Base-by-base conservation (phyloP, 306 rosid species). In the Prinsepia uniflora region DNA sequence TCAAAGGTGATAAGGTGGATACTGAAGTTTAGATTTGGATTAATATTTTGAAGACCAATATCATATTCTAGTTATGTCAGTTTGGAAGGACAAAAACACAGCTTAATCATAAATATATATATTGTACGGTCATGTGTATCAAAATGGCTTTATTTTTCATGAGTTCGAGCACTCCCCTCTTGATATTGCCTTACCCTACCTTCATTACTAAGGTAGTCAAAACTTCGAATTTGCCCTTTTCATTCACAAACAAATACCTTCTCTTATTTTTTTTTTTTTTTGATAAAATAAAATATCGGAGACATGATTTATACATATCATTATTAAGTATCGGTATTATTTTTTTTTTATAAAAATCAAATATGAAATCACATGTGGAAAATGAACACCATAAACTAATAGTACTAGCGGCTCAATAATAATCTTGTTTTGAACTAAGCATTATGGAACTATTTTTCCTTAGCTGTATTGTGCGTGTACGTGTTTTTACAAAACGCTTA, bases 1-100 rank as follows among this genome's bases (percentile, higher is more conserved):
- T 82, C 89, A 88, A 88, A 85, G 81, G 84, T 77, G 75, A 68
- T 43, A 49, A 61, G 77, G 63, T 67, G 77, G 84, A 77, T 70
- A 78, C 82, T 74, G 84, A 78, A 57, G 52, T 58, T 63, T 78
- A 53, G 73, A 66, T 85, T 85, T 66, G 76, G 70, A 76, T 71
- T 70, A 75, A 67, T 72, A 80, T 71, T 84, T 67, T 70, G n/a
- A 78, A 65, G 59, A 79, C 22, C 22, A 67, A 68, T 87, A 63
- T 77, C 34, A 79, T 84, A 76, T 14, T 76, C 44, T 65, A 66
- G 17, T 63, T 40, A 39, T 84, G 84, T 84, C 89, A 86, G 80
- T 72, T 64, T 70, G 7, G n/a, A 40, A 69, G 73, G 66, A 78
- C 63, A 24, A 78, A 56, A 9, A 55, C 71, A 66, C 68, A 65